phyloP scores from a whole-genome alignment of 805 yeast species.

The Schwanniomyces yamadae region DNA sequence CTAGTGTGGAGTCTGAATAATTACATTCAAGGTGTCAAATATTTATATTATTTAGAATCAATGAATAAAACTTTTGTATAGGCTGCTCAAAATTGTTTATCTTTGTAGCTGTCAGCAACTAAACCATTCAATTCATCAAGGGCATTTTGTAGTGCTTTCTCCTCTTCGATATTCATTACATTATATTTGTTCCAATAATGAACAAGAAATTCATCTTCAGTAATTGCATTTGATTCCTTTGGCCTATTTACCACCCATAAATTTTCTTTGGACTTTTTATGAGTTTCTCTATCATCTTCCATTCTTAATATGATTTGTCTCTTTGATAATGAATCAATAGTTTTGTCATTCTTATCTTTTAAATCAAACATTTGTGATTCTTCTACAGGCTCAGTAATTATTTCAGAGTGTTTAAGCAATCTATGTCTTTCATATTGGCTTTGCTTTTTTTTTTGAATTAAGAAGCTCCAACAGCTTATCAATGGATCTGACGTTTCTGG shows the following conservation, averaged over 20 bases:
- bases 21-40: neutral
- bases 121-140: constrained; percentile 55
- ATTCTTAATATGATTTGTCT: constrained; percentile 70
- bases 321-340: constrained; percentile 24
- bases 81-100: constrained; percentile 37
- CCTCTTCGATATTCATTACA: constrained; percentile 45
- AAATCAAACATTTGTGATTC: constrained; percentile 29
- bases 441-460: constrained; percentile 46
- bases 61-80: too few species aligned
- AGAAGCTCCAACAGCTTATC: constrained; percentile 45
- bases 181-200: constrained; percentile 54
- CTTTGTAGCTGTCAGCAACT: constrained; percentile 53
- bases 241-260: constrained; percentile 68
- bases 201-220: constrained; percentile 35
- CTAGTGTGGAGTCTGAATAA: constrained; percentile 10
- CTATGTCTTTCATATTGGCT: constrained; percentile 51
- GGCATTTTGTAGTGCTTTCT: constrained; percentile 38
- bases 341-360: constrained; percentile 17
- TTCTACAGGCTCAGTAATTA: constrained; percentile 21
- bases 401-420: constrained; percentile 32
- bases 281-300: constrained; percentile 92
- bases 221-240: constrained; percentile 30
- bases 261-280: constrained; percentile 78
- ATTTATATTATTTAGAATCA: too few species aligned
- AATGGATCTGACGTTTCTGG: constrained; percentile 27